phyloP scores from a whole-genome alignment of 164 flowering plant species.

The Cinnamomum micranthum region DNA sequence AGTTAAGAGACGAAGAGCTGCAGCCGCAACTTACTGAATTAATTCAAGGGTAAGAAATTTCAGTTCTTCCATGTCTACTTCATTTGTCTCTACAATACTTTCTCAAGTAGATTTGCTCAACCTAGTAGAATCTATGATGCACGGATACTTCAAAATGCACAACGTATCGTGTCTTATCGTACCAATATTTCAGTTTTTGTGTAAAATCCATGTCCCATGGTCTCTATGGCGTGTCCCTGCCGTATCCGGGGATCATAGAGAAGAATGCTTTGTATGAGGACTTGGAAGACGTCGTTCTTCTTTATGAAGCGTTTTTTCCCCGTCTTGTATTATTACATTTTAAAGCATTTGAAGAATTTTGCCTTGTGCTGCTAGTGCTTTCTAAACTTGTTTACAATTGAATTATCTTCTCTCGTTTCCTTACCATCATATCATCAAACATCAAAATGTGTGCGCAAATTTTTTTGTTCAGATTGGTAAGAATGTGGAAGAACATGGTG shows the following conservation, averaged over 20 bases:
- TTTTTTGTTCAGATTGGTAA: slow-evolving; percentile 51
- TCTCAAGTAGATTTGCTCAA: not conserved
- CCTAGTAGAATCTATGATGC: too few relatives aligned
- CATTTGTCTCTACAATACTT: not conserved
- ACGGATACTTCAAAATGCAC: too few relatives aligned
- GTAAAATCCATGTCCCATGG: too few relatives aligned
- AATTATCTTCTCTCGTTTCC: too few relatives aligned
- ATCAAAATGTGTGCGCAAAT: not conserved
- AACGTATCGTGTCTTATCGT: too few relatives aligned
- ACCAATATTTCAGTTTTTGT: too few relatives aligned
- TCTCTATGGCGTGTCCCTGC: too few relatives aligned
- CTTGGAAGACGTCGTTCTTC: too few relatives aligned
- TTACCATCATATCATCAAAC: too few relatives aligned
- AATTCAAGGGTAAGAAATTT: slow-evolving; percentile 65
- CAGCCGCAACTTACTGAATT: slow-evolving; percentile 73
- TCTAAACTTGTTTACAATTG: not conserved
- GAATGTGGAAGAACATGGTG: slow-evolving; percentile 88
- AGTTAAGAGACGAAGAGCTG: slow-evolving; percentile 85
- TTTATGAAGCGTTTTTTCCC: too few relatives aligned
- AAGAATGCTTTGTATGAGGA: too few relatives aligned
- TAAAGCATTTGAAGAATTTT: not conserved
- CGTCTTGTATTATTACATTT: not conserved
- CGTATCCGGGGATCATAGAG: too few relatives aligned
- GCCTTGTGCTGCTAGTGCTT: not conserved
- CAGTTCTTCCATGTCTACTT: slow-evolving; percentile 1